Evolutionary conservation across 495 filamentous ascomycete genomes (phyloP).

Genomic region (Pyronema domesticum): DNA sequence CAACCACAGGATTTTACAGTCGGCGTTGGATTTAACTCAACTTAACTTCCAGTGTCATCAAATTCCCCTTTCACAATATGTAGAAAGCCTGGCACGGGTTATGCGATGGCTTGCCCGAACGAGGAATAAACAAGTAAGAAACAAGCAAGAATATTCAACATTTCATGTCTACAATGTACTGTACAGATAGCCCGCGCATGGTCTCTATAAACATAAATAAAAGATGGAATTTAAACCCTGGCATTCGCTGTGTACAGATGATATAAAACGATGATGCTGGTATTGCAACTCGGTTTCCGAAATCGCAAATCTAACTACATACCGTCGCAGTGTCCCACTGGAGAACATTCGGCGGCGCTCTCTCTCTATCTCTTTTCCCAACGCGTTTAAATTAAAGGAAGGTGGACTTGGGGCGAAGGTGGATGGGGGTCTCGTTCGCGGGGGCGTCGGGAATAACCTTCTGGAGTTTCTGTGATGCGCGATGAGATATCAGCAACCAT

Average conservation of each 20-base stretch:
- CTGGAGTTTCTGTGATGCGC: conserved; percentile 16
- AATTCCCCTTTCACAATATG: no score
- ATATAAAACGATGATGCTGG: neutral
- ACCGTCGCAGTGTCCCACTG: neutral
- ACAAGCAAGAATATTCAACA: no score
- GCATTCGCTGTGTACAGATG: neutral
- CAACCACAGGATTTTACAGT: no score
- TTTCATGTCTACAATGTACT: no score
- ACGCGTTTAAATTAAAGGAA: conserved; percentile 7
- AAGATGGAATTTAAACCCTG: neutral
- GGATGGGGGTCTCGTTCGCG: conserved; percentile 58
- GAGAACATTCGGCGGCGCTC: neutral
- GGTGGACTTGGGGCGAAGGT: conserved; percentile 38
- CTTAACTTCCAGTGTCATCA: no score
- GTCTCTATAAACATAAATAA: no score
- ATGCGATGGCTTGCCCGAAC: no score
- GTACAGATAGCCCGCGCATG: no score
- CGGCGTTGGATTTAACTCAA: no score
- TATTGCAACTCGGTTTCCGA: neutral
- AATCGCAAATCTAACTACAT: neutral
- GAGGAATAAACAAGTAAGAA: no score
- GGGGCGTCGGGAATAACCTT: conserved; percentile 63
- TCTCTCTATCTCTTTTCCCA: neutral
- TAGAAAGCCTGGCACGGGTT: no score
- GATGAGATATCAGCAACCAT: neutral